Evolutionary conservation across 148 eudicot genomes (phyloP), one percentile per base, ranked within the genome.

Genomic region (Vaccinium macrocarpon): DNA sequence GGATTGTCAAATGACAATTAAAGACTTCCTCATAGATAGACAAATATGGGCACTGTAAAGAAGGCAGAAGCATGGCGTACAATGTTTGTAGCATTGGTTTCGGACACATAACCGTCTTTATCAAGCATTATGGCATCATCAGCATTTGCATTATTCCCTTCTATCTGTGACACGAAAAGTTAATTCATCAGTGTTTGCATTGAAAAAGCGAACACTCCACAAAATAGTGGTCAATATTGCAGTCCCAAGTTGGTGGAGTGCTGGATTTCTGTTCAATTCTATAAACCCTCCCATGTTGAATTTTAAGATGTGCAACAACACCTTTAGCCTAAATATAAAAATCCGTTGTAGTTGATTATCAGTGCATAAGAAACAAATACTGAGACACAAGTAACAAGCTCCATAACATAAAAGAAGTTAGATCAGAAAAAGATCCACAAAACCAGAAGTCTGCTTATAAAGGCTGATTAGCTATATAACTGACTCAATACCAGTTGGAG

Each of bases 121-220:
- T 97, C 99, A 49, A 97, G 98, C 99, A 97, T 97, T 83, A 97
- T 90, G 79, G 99, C 99, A 90, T 97, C 99, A 90, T 93, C 96
- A 75, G 98, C 98, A 79, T 87, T 89, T 53, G 99, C 92, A 86
- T 97, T 97, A 81, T 97, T 97, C 59, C 97, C 99, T 90, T 97
- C 99, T 85, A 97, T 89, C 99, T 97, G 95, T 91, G 87, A 19
- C 76, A 74, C 9, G 12, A 27, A 50, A 80, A 80, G 10, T 49
- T 49, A 86, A 55, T 56, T 11, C 9, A 23, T 56, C 50, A 42
- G 18, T 56, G 51, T 56, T 11, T 56, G 59, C 19, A 56, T 29
- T 7, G 61, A 29, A 72, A 70, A 49, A 70, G 48, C 56, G 50
- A 32, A 64, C 14, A 66, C 4, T 18, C 32, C 14, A 82, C 49